Base-by-base conservation (phyloP, 192 early-diverging fungal species). In the Phlyctochytrium arcticum region DNA sequence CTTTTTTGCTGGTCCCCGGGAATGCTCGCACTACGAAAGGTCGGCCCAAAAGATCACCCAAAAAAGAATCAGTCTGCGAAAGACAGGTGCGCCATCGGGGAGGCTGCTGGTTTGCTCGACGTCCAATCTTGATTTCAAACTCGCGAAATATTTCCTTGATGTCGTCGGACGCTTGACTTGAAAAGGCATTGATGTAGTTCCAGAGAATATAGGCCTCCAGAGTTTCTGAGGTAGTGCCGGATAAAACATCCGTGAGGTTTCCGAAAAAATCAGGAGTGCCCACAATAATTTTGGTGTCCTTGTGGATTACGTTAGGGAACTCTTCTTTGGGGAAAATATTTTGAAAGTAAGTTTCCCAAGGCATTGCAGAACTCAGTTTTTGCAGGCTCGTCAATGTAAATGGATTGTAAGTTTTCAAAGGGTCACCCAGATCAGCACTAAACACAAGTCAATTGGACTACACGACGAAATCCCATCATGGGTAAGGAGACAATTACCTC, bases 1-100 rank as follows among this genome's bases (percentile, higher is more conserved):
- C 53, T 26, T 54, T 32, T 36, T 69, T 69, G 35, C 68, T 69
- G 33, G 59, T 57, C 17, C 67, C 67, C 9, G 15, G 37, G 51
- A 71, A 75, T 5, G 69, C 68, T 24, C 61, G 24, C 39, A 55
- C 65, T 1, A 75, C 57, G 60, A 71, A 75, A 68, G 64, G 71
- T 19, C 64, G 23, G 10, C 37, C 65, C 17, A 51, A 50, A 8
- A 70, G 33, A 24, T 75, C 74, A 23, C 69, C 60, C 68, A 70
- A 55, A n/a, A 17, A 24, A 12, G 21, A 24, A 31, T 69, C 59
- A 17, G 39, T 44, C 10, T 54, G 9, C 24, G 8, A 26, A 9
- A 72, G 34, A 62, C 70, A 72, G 6, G 70, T 67, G 27, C 39
- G 12, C 70, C 70, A 72, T 23, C 70, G 15, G 0, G 70, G 70